Evolutionary conservation across 371 early-diverging fungal genomes (phyloP).

Genomic region (Mucor circinelloides): DNA sequence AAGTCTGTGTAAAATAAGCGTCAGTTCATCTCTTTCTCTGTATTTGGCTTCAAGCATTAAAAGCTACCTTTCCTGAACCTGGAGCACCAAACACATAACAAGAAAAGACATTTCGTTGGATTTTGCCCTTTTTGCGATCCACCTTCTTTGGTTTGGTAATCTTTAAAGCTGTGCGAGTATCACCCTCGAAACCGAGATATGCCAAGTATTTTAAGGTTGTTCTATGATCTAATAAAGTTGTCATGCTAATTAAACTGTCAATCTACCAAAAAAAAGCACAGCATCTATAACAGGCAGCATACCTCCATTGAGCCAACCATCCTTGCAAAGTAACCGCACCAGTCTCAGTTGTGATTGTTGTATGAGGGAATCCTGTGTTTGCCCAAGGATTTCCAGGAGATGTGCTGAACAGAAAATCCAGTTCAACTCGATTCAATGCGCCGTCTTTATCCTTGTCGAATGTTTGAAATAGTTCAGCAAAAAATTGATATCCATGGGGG

Average conservation of each 20-base stretch:
- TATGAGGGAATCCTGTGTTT: slow-evolving; percentile 84
- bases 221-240: slow-evolving; percentile 87
- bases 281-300: background rate
- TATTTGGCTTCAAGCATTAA: background rate
- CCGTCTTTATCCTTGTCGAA: slow-evolving; percentile 97
- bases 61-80: slow-evolving; percentile 86
- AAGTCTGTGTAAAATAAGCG: slow-evolving; percentile 70
- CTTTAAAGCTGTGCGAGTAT: slow-evolving; percentile 73
- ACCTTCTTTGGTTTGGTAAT: slow-evolving; percentile 64
- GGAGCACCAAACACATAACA: slow-evolving; percentile 94
- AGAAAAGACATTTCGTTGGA: slow-evolving; percentile 87
- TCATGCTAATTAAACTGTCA: slow-evolving; percentile 69
- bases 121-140: slow-evolving; percentile 81
- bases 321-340: slow-evolving; percentile 94
- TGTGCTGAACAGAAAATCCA: slow-evolving; percentile 85
- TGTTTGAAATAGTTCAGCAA: slow-evolving; percentile 90
- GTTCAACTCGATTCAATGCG: slow-evolving; percentile 82
- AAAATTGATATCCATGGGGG: slow-evolving; percentile 92
- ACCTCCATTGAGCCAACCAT: slow-evolving; percentile 94
- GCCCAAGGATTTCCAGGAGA: slow-evolving; percentile 92
- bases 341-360: slow-evolving; percentile 86
- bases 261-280: background rate
- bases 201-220: slow-evolving; percentile 91
- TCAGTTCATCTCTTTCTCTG: background rate
- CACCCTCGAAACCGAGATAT: slow-evolving; percentile 92